phyloP scores from a whole-genome alignment of 768 basidiomycete genomes.

The Mycena sanguinolenta region DNA sequence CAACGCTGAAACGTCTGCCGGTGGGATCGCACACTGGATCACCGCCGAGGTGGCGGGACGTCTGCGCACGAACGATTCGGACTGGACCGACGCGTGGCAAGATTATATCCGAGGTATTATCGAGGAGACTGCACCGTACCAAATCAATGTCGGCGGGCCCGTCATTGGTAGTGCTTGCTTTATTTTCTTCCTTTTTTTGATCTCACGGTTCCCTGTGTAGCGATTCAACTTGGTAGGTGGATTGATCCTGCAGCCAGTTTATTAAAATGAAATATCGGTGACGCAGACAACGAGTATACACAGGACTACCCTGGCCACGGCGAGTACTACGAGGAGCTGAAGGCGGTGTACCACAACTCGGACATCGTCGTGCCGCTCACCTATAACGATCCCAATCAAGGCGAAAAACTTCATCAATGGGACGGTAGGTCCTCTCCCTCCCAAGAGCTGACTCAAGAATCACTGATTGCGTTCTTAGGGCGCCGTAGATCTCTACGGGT shows the following conservation, averaged over 20 bases:
- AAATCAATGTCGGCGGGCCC: constrained; percentile 81
- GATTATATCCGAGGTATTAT: constrained; percentile 80
- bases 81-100: constrained; percentile 79
- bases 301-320: constrained; percentile 60
- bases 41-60: constrained; percentile 75
- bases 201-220: neutral
- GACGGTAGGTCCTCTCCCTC: constrained; percentile 66
- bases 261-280: neutral
- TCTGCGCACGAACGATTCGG: constrained; percentile 80
- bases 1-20: constrained; percentile 86
- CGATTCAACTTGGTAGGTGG: constrained; percentile 28
- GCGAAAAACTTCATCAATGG: constrained; percentile 78
- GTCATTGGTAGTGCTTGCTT: constrained; percentile 66
- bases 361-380: constrained; percentile 79
- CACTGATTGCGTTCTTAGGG: constrained; percentile 55
- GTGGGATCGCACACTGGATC: constrained; percentile 79
- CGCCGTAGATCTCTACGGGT: constrained; percentile 84
- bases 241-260: neutral
- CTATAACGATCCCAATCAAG: constrained; percentile 77
- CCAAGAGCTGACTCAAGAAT: no score
- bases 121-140: constrained; percentile 69
- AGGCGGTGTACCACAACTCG: constrained; percentile 65
- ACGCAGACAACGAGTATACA: constrained; percentile 80
- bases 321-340: constrained; percentile 75
- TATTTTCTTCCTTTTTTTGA: constrained; percentile 50